Evolutionary conservation across 2,329 filamentous ascomycete species (phyloP).

Genomic region (Aspergillus costaricaensis): DNA sequence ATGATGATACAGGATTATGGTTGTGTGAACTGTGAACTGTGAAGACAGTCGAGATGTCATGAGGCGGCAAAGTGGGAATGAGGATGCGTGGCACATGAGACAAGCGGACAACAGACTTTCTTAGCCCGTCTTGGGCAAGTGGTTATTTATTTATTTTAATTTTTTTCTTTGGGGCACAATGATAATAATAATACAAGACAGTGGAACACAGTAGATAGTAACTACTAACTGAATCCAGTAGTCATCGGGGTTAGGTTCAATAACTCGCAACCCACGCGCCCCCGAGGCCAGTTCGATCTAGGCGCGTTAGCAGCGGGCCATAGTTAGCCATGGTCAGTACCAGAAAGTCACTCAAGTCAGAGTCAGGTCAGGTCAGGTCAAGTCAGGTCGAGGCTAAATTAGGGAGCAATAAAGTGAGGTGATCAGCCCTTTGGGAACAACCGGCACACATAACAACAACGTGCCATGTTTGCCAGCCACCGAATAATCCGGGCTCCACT

Average conservation of each 20-base stretch:
- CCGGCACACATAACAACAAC: slow-evolving; percentile 9
- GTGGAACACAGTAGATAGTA: neutral
- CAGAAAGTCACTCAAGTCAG: neutral
- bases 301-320: slow-evolving; percentile 4
- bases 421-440: neutral
- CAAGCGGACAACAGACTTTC: neutral
- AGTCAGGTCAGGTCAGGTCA: neutral
- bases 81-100: slow-evolving; percentile 4
- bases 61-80: neutral
- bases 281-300: slow-evolving; percentile 1
- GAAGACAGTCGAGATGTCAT: neutral
- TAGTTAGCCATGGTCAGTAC: neutral
- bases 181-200: too few species aligned
- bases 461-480: slow-evolving; percentile 19
- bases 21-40: too few species aligned
- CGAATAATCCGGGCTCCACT: slow-evolving; percentile 16
- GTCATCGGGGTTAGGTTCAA: neutral
- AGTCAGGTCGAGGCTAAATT: neutral
- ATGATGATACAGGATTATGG: too few species aligned
- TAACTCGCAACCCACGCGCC: neutral
- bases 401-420: neutral
- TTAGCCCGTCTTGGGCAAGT: neutral
- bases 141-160: neutral
- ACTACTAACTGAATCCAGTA: neutral
- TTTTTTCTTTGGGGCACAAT: neutral